Evolutionary conservation across 441 rosid species (phyloP).

Genomic region (Brassica balearica): DNA sequence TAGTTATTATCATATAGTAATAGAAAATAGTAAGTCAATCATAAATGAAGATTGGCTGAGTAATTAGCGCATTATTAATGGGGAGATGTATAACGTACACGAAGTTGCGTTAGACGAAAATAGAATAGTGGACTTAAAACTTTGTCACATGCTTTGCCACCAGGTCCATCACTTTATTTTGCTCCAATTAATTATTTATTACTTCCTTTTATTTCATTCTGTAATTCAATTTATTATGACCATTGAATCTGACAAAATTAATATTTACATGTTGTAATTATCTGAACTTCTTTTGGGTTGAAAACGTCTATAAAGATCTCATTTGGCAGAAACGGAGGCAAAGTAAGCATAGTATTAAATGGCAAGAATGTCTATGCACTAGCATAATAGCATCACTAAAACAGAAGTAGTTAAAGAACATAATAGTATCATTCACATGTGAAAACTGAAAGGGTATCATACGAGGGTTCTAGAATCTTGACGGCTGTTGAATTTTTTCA

Average conservation of each 20-base stretch:
- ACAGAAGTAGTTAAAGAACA: constrained; percentile 2
- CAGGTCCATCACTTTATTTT: constrained; percentile 26
- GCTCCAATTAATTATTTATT: not conserved
- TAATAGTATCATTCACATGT: constrained; percentile 7
- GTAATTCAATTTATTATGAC: not conserved
- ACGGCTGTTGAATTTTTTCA: not conserved
- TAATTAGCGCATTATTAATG: constrained; percentile 38
- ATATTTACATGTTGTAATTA: not conserved
- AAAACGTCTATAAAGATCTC: not conserved
- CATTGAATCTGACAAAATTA: not conserved
- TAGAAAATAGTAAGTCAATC: constrained; percentile 13
- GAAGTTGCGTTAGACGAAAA: constrained; percentile 35
- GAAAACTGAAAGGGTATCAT: not conserved
- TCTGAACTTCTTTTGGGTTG: not conserved
- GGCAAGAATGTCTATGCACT: not conserved
- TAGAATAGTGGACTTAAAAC: constrained; percentile 21
- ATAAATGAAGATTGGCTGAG: constrained; percentile 28
- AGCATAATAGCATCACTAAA: not conserved
- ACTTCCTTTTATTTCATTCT: not conserved
- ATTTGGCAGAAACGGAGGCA: not conserved
- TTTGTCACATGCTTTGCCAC: constrained; percentile 37
- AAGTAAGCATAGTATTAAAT: constrained; percentile 3
- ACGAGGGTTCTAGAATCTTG: not conserved
- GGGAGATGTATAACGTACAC: constrained; percentile 41
- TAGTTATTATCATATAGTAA: not conserved